Conservation (phyloP, 116 monocot genomes). For the Phalaenopsis hybrid region DNA sequence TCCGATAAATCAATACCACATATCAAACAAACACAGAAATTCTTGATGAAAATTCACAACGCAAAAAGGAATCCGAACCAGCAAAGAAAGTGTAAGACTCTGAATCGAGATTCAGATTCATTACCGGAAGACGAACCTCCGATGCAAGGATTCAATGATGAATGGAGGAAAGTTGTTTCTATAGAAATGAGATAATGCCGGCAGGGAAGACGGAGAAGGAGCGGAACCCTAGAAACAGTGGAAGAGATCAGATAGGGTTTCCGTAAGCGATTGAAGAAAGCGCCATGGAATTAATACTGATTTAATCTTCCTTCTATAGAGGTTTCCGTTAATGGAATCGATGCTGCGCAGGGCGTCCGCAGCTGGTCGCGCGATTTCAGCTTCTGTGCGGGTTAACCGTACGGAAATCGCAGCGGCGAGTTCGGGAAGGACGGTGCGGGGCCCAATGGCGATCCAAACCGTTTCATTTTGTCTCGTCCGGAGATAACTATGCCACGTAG, state of each 20-base stretch:
- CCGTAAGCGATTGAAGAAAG: not conserved
- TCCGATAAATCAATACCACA: not conserved
- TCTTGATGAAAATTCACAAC: not conserved
- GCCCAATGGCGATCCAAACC: not conserved
- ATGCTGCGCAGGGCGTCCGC: not conserved
- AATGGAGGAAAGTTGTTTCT: not conserved
- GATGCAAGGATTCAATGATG: not conserved
- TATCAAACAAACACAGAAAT: not conserved
- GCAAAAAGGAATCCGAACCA: not conserved
- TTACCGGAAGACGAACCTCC: not conserved
- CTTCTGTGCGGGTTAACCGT: not conserved
- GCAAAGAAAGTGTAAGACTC: not conserved
- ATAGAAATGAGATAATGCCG: not conserved
- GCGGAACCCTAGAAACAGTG: conserved; percentile 2
- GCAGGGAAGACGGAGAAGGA: not conserved
- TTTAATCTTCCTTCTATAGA: too few species aligned
- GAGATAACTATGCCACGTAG: not conserved
- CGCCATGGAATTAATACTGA: not conserved
- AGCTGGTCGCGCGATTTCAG: not conserved
- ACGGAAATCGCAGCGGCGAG: not conserved
- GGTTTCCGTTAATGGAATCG: conserved; percentile 3
- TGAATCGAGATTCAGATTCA: not conserved
- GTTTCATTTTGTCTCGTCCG: not conserved
- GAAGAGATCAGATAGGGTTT: not conserved
- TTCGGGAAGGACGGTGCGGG: not conserved